Base-by-base conservation (phyloP, 805 yeast species). In the Lipomyces anomalus region DNA sequence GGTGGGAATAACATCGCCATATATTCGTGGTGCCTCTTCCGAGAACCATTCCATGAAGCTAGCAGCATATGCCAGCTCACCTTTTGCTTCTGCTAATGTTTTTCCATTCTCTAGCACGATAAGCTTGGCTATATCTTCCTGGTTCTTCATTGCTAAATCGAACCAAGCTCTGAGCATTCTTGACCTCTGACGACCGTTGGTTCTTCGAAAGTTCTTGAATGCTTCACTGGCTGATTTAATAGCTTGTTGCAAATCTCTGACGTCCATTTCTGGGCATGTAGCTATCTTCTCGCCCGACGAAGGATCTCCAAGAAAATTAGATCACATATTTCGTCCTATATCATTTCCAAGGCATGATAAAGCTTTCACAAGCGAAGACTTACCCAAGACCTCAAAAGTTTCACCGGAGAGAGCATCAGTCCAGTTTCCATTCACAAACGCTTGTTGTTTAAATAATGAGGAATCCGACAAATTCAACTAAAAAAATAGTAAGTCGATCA, bases 21-120 rank as follows among this genome's bases (percentile, higher is more conserved):
- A 67, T 22, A 75, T 63, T 56, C 87, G 73, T 33, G 87, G 84
- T 5, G 90, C 90, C 55, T 79, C 84, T 62, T 83, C 92, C 26
- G 94, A 72, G 61, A 79, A 89, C 96, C 97, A 89, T 60, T 86
- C 88, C 62, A 85, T 83, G 64, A 83, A 88, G 4, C 84, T 75
- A 1, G 86, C 82, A 6, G 83, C 80, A 55, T 80, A 79, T 40
- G 55, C 47, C 23, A 83, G 72, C 61, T 84, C 92, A 4, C 88
- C 89, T 40, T 66, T 60, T n/a, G 90, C 80, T 60, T 84, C 92
- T 1, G 77, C 72, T 11, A 72, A 64, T 1, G 89, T 75, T 63
- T 84, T 84, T 29, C 94, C 94, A 60, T 84, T 84, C 60, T 84
- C 94, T 50, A 76, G 63, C 13, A 84, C 77, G 43, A 79, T 69